Evolutionary conservation across 2,329 filamentous ascomycete species (phyloP).

Genomic region (Claviceps digitariae): DNA sequence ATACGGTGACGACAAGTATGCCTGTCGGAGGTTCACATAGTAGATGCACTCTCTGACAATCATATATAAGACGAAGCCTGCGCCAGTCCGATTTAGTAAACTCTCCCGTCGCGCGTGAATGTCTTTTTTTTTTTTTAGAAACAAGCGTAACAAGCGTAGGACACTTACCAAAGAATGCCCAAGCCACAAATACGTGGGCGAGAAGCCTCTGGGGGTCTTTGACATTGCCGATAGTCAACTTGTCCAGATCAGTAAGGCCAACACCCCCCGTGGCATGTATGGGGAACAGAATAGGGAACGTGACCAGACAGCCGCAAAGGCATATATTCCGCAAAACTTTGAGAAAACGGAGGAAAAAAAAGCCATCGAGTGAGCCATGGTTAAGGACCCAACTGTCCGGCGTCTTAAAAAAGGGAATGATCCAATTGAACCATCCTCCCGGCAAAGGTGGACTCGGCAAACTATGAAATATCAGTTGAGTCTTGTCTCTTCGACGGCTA

Average conservation of each 20-base stretch:
- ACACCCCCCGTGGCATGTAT: conserved; percentile 74
- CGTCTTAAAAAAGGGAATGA: conserved; percentile 50
- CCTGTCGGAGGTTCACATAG: conserved; percentile 86
- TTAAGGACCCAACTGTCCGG: conserved; percentile 72
- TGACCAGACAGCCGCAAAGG: conserved; percentile 70
- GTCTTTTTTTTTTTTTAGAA: too few species aligned
- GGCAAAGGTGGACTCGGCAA: conserved; percentile 47
- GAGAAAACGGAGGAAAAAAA: conserved; percentile 67
- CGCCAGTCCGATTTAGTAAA: not conserved
- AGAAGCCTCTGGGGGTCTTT: conserved; percentile 49
- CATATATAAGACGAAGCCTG: conserved; percentile 76
- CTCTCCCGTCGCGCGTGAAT: not conserved
- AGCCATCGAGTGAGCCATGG: conserved; percentile 85
- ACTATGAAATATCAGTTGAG: conserved; percentile 16
- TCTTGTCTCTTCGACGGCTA: not conserved
- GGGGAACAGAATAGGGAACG: conserved; percentile 77
- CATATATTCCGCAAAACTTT: conserved; percentile 65
- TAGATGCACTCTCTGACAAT: conserved; percentile 80
- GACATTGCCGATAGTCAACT: conserved; percentile 70
- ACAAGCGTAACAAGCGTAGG: not conserved
- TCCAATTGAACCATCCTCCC: conserved; percentile 52
- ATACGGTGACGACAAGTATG: conserved; percentile 73
- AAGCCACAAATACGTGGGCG: conserved; percentile 68
- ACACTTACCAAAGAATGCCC: conserved; percentile 50
- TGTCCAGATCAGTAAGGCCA: conserved; percentile 51